Evolutionary conservation across 139 green algal genomes (phyloP), one percentile per base, ranked within the genome.

Genomic region (Prasinococcaceae sp.): DNA sequence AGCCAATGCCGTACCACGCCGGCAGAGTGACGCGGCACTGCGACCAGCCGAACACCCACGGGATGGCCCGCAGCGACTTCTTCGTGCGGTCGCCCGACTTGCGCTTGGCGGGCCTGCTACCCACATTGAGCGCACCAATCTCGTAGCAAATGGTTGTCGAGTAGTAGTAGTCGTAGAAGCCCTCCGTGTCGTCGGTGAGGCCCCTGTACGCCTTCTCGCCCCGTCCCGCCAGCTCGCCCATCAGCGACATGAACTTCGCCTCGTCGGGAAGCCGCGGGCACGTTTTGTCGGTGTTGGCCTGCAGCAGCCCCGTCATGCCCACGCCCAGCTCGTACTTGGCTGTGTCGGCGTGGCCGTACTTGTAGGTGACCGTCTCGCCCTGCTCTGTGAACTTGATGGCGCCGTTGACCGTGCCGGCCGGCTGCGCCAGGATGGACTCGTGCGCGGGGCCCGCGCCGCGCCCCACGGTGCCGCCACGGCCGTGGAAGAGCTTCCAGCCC

Each of bases 11-110:
- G 49, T 94, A 82, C 88, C 88, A 96, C 26, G 84, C 84, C 26
- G 88, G 87, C 65, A 96, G 75, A 57, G 92, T 81, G 53, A 92
- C 77, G 23, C 88, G 78, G 17, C 78, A 88, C 56, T 65, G 56
- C 23, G 38, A 16, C 87, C 87, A 96, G 20, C 84, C 85, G 69
- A 96, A 95, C 64, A 94, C 84, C 88, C 87, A 96, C 44, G 88
- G 88, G 67, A 67, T 67, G 4, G 59, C 59, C 5, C 59, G 30
- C 6, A 67, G 45, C 16, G 36, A 53, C 3, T 46, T 47, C 35
- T 65, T 65, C 46, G 58, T 46, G 29, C 56, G 45, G 14, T 58
- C 56, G 5, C 26, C 47, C 5, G 29, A 44, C 28, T 39, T 48
- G 37, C 59, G 37, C n/a, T 42, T 27, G 24, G 59, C 52, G 25